These are phyloP conservation scores for Lecanicillium sp. DNA, from an alignment of 2,329 filamentous ascomycete genomes.

Conservation along the genomic window DNA sequence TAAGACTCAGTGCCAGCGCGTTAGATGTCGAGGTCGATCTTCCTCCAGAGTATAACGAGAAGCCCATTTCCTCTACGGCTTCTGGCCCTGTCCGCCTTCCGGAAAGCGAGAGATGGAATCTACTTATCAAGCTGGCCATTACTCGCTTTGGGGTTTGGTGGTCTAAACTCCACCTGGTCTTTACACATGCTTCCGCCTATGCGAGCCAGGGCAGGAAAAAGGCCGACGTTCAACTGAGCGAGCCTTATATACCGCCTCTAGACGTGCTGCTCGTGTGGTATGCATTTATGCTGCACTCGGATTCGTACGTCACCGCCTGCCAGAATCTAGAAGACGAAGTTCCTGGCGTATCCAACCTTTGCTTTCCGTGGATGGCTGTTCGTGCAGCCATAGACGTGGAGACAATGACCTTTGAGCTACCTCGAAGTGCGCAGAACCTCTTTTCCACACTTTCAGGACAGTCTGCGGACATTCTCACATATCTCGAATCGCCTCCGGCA, in stretches of 20 bases:
- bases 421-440: background rate
- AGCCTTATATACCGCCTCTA: background rate
- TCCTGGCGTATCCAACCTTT: background rate
- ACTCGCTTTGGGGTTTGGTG: constrained; percentile 2
- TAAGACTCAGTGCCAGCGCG: background rate
- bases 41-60: constrained; percentile 1
- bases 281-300: constrained; percentile 2
- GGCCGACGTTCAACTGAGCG: background rate
- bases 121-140: constrained; percentile 1
- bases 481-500: background rate
- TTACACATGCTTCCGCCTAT: constrained; percentile 1
- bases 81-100: background rate
- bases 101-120: background rate
- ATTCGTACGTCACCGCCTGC: background rate
- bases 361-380: background rate
- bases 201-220: background rate
- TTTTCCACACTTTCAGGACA: constrained; percentile 1
- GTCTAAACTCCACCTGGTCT: constrained; percentile 1
- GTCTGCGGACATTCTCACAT: background rate
- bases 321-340: background rate
- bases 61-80: background rate
- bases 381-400: background rate
- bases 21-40: background rate
- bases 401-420: background rate
- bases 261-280: constrained; percentile 2